Conservation (phyloP, 257 asterid species). For the Solanum dulcamara region DNA sequence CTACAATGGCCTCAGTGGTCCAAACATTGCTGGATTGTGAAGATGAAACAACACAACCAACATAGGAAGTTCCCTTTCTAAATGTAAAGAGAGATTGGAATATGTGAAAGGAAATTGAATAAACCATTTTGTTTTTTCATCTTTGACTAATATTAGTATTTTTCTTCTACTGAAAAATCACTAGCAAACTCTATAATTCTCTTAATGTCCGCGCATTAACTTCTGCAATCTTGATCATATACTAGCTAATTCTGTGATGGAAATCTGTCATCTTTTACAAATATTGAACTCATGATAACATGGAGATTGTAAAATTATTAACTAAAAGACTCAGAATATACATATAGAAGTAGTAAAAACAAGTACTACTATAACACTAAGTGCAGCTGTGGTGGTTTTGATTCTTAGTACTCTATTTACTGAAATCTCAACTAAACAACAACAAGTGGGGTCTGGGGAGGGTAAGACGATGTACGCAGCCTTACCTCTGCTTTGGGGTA, state of each 20-base stretch:
- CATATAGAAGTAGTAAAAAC: not conserved
- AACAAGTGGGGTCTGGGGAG: not conserved
- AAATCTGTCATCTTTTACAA: not conserved
- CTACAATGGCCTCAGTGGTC: slow-evolving; percentile 60
- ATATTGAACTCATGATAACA: not conserved
- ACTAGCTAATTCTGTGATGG: not conserved
- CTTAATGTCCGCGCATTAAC: not conserved
- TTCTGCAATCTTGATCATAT: not conserved
- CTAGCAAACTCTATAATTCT: not conserved
- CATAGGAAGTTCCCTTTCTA: not conserved
- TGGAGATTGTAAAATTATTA: not conserved
- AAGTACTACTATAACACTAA: not conserved
- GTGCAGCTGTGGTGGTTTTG: not conserved
- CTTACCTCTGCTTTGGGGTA: not conserved
- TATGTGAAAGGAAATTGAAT: not conserved
- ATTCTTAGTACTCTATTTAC: not conserved
- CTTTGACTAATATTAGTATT: not conserved
- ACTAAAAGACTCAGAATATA: not conserved
- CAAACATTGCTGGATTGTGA: slow-evolving; percentile 38
- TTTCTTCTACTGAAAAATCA: not conserved
- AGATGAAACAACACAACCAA: slow-evolving; percentile 1
- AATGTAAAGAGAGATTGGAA: not conserved
- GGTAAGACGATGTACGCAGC: not conserved
- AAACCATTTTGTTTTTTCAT: not conserved
- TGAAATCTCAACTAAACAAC: not conserved